Percentiles rank a stretch among this genome's conserved stretches.
These are phyloP conservation scores for Sporothrix protearum DNA, from an alignment of 2,329 filamentous ascomycete species.

Conservation along the genomic window DNA sequence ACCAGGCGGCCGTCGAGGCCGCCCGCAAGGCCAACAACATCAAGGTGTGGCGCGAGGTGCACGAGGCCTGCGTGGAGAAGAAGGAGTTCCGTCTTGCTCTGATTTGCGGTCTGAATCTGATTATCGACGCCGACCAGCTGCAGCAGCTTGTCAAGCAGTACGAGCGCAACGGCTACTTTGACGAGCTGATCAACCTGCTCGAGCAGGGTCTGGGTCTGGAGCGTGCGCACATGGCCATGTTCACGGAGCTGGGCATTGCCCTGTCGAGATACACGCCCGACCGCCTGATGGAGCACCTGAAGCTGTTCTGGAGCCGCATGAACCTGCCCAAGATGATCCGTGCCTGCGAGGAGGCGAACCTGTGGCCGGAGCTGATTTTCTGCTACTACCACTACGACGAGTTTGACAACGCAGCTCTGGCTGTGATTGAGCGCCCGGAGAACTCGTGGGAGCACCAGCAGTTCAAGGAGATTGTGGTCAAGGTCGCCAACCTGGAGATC, in stretches of 20 bases:
- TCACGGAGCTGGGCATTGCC: constrained; percentile 88
- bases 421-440: constrained; percentile 95
- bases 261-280: constrained; percentile 94
- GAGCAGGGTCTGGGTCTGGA: constrained; percentile 94
- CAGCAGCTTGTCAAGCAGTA: constrained; percentile 93
- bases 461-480: constrained; percentile 98
- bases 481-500: constrained; percentile 97
- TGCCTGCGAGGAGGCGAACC: constrained; percentile 86
- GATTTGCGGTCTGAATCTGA: constrained; percentile 97
- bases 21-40: constrained; percentile 98
- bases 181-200: constrained; percentile 90
- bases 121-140: constrained; percentile 94
- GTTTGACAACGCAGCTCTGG: constrained; percentile 92
- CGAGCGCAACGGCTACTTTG: constrained; percentile 95
- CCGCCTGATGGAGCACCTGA: constrained; percentile 95
- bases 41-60: constrained; percentile 99
- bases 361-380: constrained; percentile 98
- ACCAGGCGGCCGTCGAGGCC: constrained; percentile 95
- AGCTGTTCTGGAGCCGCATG: constrained; percentile 96
- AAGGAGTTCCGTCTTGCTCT: constrained; percentile 98
- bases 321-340: constrained; percentile 97
- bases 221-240: constrained; percentile 93
- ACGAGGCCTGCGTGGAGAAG: constrained; percentile 92
- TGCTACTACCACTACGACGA: constrained; percentile 98
- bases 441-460: constrained; percentile 99